Evolutionary conservation across 495 filamentous ascomycete genomes (phyloP).

Genomic region (Lasiosphaeria miniovina): DNA sequence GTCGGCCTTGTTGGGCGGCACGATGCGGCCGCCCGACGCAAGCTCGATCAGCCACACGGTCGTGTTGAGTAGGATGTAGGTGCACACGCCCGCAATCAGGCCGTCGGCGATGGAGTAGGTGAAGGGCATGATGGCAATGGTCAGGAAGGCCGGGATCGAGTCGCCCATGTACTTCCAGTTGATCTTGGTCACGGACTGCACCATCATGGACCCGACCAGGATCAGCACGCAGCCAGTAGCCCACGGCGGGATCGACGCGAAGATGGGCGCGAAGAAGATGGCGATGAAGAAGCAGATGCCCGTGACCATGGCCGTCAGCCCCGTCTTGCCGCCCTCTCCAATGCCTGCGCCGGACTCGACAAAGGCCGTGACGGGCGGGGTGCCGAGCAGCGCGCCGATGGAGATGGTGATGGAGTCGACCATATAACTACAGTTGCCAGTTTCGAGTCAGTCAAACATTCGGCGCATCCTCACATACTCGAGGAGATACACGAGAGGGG

Average conservation of each 20-base stretch:
- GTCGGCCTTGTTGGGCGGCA: slow-evolving; percentile 66
- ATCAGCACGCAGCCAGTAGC: slow-evolving; percentile 80
- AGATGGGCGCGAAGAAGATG: slow-evolving; percentile 83
- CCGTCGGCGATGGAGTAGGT: slow-evolving; percentile 78
- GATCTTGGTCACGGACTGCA: slow-evolving; percentile 68
- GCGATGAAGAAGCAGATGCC: slow-evolving; percentile 81
- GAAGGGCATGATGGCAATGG: slow-evolving; percentile 81
- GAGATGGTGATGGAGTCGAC: slow-evolving; percentile 75
- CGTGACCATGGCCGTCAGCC: slow-evolving; percentile 72
- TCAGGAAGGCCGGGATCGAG: slow-evolving; percentile 75
- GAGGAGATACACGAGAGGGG: neutral
- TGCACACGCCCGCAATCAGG: slow-evolving; percentile 69
- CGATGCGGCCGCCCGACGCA: slow-evolving; percentile 61
- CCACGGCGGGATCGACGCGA: slow-evolving; percentile 80
- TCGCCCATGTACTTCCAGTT: slow-evolving; percentile 82
- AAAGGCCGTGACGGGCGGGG: slow-evolving; percentile 75
- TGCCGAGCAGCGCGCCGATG: slow-evolving; percentile 71
- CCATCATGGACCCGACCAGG: slow-evolving; percentile 80
- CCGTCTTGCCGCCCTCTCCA: slow-evolving; percentile 76
- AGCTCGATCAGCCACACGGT: slow-evolving; percentile 63
- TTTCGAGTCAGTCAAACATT: neutral
- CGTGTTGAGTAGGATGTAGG: slow-evolving; percentile 68
- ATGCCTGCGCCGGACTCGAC: slow-evolving; percentile 83
- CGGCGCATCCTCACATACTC: neutral
- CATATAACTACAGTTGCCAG: slow-evolving; percentile 47